Evolutionary conservation across 805 yeast species (phyloP), one percentile per base, ranked within the genome.

Genomic region (Saccharomycopsis schoenii): DNA sequence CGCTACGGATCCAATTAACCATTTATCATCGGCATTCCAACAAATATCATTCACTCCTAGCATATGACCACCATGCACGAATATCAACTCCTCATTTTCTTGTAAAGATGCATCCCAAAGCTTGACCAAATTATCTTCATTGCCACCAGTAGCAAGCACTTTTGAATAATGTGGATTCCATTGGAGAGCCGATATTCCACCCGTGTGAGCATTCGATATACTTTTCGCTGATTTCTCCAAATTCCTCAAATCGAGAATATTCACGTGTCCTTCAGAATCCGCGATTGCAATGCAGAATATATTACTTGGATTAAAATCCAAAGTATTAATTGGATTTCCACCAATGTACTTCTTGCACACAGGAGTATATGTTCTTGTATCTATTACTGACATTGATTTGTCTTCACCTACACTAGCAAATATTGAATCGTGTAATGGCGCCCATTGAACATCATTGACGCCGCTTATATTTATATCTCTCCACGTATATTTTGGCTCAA

Each of bases 31-130:
- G 0, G 83, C 80, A 61, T 88, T 87, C 97, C 97, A 92, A 40
- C 83, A 79, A 36, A 90, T 73, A 67, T 91, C 97, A 65, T 86
- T 88, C 2, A 92, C 89, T 2, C 93, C 91, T n/a, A 86, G 75
- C 80, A 86, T 80, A 71, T 92, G 98, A 0, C 97, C 97, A 2
- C 84, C 86, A 72, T 92, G 98, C 2, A 78, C 77, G 68, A 92
- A 91, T 8, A 83, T 55, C 58, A 80, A 68, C 58, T 66, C 71
- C 19, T 70, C 68, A 1, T 67, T 70, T 1, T 58, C 68, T 2
- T 67, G 67, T 21, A 67, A 64, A 4, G 77, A 64, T 2, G 82
- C 69, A 67, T 88, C 87, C 82, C 85, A 84, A 1, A 89, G 43
- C 67, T 82, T 83, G 10, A 86, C 90, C 56, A 78, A 67, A 1